phyloP scores from a whole-genome alignment of 2,329 filamentous ascomycete species.

The Fusarium acutatum region DNA sequence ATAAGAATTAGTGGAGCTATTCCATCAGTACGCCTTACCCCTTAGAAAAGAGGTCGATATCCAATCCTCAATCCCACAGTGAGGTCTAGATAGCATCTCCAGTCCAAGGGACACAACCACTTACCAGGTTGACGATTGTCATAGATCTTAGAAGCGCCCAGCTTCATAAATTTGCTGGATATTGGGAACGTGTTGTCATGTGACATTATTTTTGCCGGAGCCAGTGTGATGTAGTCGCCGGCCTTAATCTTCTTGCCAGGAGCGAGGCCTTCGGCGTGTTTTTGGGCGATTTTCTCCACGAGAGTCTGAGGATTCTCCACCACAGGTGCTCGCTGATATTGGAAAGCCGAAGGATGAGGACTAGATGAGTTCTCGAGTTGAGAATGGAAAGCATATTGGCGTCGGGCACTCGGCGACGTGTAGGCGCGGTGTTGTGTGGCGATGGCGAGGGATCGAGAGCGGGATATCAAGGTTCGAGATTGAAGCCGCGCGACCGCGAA shows the following conservation, averaged over 20 bases:
- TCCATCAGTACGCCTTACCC: neutral
- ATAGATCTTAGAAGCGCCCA: constrained; percentile 60
- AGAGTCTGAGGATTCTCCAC: constrained; percentile 72
- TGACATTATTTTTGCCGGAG: neutral
- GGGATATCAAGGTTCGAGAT: neutral
- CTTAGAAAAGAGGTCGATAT: no score
- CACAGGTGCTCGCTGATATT: constrained; percentile 54
- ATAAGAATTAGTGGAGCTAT: neutral
- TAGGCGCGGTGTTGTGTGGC: constrained; percentile 22
- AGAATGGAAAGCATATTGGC: constrained; percentile 60
- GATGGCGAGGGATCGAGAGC: constrained; percentile 19
- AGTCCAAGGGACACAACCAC: neutral
- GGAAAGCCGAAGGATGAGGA: constrained; percentile 60
- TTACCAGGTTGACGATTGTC: constrained; percentile 66
- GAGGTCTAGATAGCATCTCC: no score
- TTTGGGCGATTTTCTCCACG: constrained; percentile 92
- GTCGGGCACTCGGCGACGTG: constrained; percentile 3
- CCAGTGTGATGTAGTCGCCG: constrained; percentile 73
- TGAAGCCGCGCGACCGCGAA: constrained; percentile 10
- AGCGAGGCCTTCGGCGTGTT: constrained; percentile 78
- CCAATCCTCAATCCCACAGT: no score
- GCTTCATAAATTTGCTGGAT: no score
- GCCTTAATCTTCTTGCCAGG: constrained; percentile 77
- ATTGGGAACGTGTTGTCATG: neutral
- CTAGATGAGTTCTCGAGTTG: constrained; percentile 64